Evolutionary conservation across 805 yeast species (phyloP), one percentile per base, ranked within the genome.

Genomic region (Kazachstania africana): DNA sequence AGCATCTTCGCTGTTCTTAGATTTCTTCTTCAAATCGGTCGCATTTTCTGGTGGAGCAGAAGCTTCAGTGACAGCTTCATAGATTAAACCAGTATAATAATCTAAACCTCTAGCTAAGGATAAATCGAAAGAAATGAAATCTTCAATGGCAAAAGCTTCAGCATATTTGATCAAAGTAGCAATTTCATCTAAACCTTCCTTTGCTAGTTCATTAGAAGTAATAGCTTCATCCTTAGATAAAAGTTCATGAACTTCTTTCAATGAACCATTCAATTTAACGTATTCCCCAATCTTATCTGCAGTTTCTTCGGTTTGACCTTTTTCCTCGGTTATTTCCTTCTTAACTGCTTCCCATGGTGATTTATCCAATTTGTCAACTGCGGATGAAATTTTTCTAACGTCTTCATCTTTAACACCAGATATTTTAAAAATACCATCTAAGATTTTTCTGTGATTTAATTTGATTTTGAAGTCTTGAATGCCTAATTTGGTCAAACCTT

Each of bases 71-170:
- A 91, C 97, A 31, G 91, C 95, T 60, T 91, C 98, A 60, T 85
- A 91, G 43, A 91, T 91, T 42, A 91, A 69, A 24, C 98, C 98
- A 10, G 98, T 91, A 63, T 91, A 91, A 61, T 91, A 91, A 60
- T 91, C 98, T 48, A 91, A 71, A 30, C 98, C 98, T 67, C 98
- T 77, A 26, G 98, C 98, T 43, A 91, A 66, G 3, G 97, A 87
- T 59, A 91, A 68, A 59, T 91, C 98, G 45, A 91, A 88, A 9
- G 88, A 78, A 38, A 84, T 66, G 57, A 59, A 71, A 10, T 65
- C 40, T 33, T 68, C 68, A 40, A 84, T 75, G n/a, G 68, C 80
- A 48, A 84, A 84, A 5, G 95, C 93, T 42, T 82, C 82, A 10
- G 79, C 68, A 47, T 82, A 91, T 25, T 74, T 78, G 37, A 81